These are phyloP conservation scores for Ceratocystis ficicola DNA, from an alignment of 2,329 filamentous ascomycete species.

Conservation along the genomic window DNA sequence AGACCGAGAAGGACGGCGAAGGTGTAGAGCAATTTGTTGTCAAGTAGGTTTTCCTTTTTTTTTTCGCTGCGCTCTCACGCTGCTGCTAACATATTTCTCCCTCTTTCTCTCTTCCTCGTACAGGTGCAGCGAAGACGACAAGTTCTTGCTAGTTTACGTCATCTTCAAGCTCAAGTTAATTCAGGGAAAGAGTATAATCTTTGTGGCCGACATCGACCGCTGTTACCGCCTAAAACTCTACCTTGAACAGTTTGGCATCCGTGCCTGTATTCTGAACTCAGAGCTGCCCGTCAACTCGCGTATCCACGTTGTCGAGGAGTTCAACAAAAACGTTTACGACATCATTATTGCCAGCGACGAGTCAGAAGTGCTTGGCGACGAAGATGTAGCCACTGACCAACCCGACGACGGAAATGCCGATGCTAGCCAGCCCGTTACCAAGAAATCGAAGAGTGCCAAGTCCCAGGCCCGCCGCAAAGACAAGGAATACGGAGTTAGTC, in stretches of 20 bases:
- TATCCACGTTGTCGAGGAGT: conserved; percentile 90
- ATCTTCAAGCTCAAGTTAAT: conserved; percentile 63
- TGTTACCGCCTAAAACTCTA: conserved; percentile 91
- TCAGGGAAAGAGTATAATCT: conserved; percentile 69
- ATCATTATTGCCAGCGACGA: conserved; percentile 96
- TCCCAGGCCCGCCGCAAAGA: conserved; percentile 51
- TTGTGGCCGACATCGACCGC: conserved; percentile 70
- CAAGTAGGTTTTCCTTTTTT: conserved; percentile 37
- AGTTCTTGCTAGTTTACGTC: conserved; percentile 63
- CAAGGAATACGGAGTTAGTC: conserved; percentile 86
- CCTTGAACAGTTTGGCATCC: conserved; percentile 91
- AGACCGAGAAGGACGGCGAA: conserved; percentile 66
- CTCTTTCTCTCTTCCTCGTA: conserved; percentile 38
- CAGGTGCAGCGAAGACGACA: conserved; percentile 78
- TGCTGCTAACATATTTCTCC: conserved; percentile 26
- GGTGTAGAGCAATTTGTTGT: conserved; percentile 79
- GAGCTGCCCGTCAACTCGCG: conserved; percentile 87
- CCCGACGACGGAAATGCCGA: conserved; percentile 28
- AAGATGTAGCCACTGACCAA: conserved; percentile 34
- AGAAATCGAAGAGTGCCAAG: conserved; percentile 22
- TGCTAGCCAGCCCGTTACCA: conserved; percentile 26
- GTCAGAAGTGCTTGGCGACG: conserved; percentile 65
- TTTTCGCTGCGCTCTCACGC: background rate
- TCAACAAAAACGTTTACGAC: conserved; percentile 93
- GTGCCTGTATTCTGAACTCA: conserved; percentile 85